Base-by-base conservation (phyloP, 2,329 filamentous ascomycete species). In the Claviceps sp. region DNA sequence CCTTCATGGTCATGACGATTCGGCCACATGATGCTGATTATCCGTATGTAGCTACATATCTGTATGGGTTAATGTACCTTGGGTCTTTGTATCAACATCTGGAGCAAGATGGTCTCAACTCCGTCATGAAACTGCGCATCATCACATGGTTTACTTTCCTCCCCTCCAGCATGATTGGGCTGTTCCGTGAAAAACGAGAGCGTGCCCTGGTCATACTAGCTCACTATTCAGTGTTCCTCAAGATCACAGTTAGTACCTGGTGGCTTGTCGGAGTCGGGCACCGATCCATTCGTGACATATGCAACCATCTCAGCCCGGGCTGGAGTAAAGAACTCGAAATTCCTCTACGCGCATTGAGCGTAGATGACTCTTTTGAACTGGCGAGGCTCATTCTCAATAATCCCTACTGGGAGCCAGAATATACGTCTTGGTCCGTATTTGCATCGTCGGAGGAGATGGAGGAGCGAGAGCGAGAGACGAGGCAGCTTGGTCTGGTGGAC, bases 111-210 rank as follows among this genome's bases (percentile, higher is more conserved):
- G 75, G 75, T 4, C 67, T 75, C 43, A 66, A 66, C 38, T 64
- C 69, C 17, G 62, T 73, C 26, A 66, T 79, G 57, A 62, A 67
- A 52, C 61, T 79, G 14, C 72, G 77, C 50, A 68, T 76, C 59
- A 70, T 76, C 54, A 77, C 74, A 9, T 77, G 73, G 65, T 71
- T 76, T 51, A 79, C 74, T 2, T 79, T 74, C 50, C 54, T 77
- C 20, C 72, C 74, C 5, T 59, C 60, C 0, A 54, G 55, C 5
- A 75, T 79, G 50, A 60, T 77, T 50, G 64, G 71, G 2, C 62
- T 77, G 6, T 68, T 69, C 1, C 66, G 68, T 14, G 56, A 68
- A 23, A 63, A 61, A 46, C 66, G 69, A 1, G 72, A 73, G 0
- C 70, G 72, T 29, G 70, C 75, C 2, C 64, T 80, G 0, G 55